Evolutionary conservation across 2,329 filamentous ascomycete genomes (phyloP).

Genomic region (Cladophialophora exuberans): DNA sequence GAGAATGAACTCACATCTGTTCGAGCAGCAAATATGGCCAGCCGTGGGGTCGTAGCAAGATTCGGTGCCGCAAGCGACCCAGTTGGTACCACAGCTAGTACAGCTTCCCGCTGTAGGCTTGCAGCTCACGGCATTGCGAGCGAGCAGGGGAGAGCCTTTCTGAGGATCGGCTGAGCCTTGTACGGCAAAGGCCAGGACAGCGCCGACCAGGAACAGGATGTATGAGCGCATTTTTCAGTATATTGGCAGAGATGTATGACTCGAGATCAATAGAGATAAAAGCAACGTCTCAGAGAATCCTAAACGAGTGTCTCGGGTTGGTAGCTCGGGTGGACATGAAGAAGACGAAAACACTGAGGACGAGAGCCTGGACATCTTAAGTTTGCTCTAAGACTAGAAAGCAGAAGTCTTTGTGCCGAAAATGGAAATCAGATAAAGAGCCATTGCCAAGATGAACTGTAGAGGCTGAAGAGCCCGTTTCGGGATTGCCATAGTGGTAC

Average conservation of each 20-base stretch:
- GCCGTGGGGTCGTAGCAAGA: slow-evolving; percentile 32
- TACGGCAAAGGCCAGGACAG: slow-evolving; percentile 15
- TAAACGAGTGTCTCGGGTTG: slow-evolving; percentile 3
- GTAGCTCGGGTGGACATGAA: slow-evolving; percentile 9
- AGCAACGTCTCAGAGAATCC: not conserved
- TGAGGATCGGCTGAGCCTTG: slow-evolving; percentile 8
- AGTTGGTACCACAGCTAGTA: slow-evolving; percentile 19
- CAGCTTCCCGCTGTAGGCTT: slow-evolving; percentile 12
- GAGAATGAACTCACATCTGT: slow-evolving; percentile 31
- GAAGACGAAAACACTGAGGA: not conserved
- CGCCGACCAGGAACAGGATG: slow-evolving; percentile 9
- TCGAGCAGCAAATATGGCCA: slow-evolving; percentile 33
- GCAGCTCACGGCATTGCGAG: slow-evolving; percentile 7
- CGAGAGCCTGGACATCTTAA: slow-evolving; percentile 2
- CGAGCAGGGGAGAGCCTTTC: not conserved
- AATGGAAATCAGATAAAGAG: slow-evolving; percentile 27
- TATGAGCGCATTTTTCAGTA: slow-evolving; percentile 24
- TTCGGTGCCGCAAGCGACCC: slow-evolving; percentile 18
- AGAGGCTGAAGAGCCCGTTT: slow-evolving; percentile 17
- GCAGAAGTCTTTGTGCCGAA: slow-evolving; percentile 24
- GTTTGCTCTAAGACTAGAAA: slow-evolving; percentile 15
- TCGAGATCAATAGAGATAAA: slow-evolving; percentile 2
- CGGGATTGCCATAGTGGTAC: slow-evolving; percentile 18
- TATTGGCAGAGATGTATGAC: not conserved
- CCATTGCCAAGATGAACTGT: slow-evolving; percentile 13